phyloP scores from a whole-genome alignment of 495 filamentous ascomycete species.

The Physcia stellaris region DNA sequence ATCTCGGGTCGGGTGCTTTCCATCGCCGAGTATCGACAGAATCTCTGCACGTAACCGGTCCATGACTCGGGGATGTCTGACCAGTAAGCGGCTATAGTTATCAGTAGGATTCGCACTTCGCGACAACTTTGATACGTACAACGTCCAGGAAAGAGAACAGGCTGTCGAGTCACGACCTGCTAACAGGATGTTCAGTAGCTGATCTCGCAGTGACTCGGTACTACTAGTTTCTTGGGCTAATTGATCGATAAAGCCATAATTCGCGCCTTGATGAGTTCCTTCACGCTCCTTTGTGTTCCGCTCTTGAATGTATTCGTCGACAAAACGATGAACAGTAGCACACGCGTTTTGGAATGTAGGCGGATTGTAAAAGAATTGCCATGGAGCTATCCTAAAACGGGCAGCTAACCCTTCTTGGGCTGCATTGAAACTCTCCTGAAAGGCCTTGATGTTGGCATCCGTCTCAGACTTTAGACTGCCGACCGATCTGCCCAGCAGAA shows the following conservation, averaged over 20 bases:
- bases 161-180: slow-evolving; percentile 51
- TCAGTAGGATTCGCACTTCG: no score
- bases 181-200: slow-evolving; percentile 42
- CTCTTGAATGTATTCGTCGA: slow-evolving; percentile 22
- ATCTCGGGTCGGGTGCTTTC: slow-evolving; percentile 5
- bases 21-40: slow-evolving; percentile 10
- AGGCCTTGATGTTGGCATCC: slow-evolving; percentile 14
- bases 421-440: slow-evolving; percentile 25
- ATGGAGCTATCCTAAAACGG: slow-evolving; percentile 26
- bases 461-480: slow-evolving; percentile 19
- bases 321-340: slow-evolving; percentile 23
- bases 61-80: slow-evolving; percentile 14
- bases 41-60: slow-evolving; percentile 7
- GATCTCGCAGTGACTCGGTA: slow-evolving; percentile 40
- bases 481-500: slow-evolving; percentile 35
- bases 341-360: slow-evolving; percentile 26
- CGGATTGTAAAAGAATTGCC: slow-evolving; percentile 33
- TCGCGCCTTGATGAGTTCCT: background rate
- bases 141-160: slow-evolving; percentile 38
- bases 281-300: slow-evolving; percentile 3
- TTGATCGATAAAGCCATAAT: slow-evolving; percentile 14
- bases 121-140: no score
- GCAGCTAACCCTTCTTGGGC: slow-evolving; percentile 26
- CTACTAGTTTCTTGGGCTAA: no score
- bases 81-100: slow-evolving; percentile 11